Conservation (phyloP, 2,329 filamentous ascomycete species). For the Nakataea oryzae region DNA sequence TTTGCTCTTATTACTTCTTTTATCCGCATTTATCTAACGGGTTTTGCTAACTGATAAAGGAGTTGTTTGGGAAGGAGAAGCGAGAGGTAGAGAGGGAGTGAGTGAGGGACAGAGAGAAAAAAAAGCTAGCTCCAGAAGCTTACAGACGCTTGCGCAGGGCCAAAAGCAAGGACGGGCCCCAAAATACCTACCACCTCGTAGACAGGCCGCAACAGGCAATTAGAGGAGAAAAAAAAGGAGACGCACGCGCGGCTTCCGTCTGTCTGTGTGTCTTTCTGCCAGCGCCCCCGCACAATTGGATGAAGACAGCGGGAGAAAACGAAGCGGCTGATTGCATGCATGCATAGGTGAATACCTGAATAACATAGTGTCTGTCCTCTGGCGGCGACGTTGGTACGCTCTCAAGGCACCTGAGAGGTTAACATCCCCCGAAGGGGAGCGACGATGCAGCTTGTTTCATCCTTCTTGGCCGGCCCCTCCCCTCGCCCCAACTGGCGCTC, state of each 20-base stretch:
- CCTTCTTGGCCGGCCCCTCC: slow-evolving; percentile 3
- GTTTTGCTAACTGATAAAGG: no score
- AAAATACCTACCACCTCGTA: no score
- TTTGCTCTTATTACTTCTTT: background rate
- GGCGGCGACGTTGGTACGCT: background rate
- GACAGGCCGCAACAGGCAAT: no score
- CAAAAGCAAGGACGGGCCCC: background rate
- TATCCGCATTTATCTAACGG: background rate
- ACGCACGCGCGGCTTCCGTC: background rate
- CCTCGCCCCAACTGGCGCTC: background rate
- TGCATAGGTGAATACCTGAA: background rate
- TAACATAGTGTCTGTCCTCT: background rate
- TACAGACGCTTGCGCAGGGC: background rate
- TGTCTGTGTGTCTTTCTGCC: background rate
- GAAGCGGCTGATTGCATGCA: background rate
- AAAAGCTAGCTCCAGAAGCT: background rate
- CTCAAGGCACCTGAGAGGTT: background rate
- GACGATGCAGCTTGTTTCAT: slow-evolving; percentile 4
- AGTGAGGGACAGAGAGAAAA: no score
- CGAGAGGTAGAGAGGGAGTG: no score
- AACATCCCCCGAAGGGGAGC: background rate
- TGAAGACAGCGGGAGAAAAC: background rate
- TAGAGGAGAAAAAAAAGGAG: background rate
- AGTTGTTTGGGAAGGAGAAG: no score
- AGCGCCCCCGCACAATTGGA: background rate